Conservation (phyloP, 805 yeast genomes). For the Ogataea glucozyma region DNA sequence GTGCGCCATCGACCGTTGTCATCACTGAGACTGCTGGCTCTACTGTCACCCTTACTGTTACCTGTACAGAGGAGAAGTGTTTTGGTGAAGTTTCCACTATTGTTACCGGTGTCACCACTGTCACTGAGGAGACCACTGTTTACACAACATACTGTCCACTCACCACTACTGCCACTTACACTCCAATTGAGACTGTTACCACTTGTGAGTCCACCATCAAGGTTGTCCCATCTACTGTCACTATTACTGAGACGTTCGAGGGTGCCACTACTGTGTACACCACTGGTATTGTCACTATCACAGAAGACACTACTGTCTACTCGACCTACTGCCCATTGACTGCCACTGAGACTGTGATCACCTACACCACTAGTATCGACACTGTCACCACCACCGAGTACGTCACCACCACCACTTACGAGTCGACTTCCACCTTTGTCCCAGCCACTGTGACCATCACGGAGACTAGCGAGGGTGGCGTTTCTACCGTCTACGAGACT, state of each 20-base stretch:
- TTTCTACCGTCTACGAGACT: conserved; percentile 19
- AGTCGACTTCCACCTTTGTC: conserved; percentile 15
- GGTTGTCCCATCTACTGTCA: conserved; percentile 16
- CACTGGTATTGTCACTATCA: conserved; percentile 18
- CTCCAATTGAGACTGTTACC: conserved; percentile 20
- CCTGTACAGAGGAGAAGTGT: conserved; percentile 26
- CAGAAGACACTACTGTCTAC: conserved; percentile 23
- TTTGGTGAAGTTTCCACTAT: conserved; percentile 24
- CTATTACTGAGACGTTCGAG: conserved; percentile 24
- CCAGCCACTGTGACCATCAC: conserved; percentile 21
- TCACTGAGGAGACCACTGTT: conserved; percentile 27
- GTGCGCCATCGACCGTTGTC: conserved; percentile 14
- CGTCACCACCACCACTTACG: conserved; percentile 12
- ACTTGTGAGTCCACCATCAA: conserved; percentile 12
- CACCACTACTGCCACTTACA: conserved; percentile 21
- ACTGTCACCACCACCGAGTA: conserved; percentile 13
- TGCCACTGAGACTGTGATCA: conserved; percentile 14
- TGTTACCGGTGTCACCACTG: conserved; percentile 31
- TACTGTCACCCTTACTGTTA: conserved; percentile 23
- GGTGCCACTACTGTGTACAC: conserved; percentile 18
- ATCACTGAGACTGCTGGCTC: conserved; percentile 21
- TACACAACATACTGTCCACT: conserved; percentile 40
- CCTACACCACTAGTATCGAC: conserved; percentile 18
- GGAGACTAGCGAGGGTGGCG: conserved; percentile 15
- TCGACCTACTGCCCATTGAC: conserved; percentile 40